A percentile compares a stretch with the other conserved stretches of the same genome.
Conservation (phyloP, 345 rosid species). For the Melastoma malabathricum region DNA sequence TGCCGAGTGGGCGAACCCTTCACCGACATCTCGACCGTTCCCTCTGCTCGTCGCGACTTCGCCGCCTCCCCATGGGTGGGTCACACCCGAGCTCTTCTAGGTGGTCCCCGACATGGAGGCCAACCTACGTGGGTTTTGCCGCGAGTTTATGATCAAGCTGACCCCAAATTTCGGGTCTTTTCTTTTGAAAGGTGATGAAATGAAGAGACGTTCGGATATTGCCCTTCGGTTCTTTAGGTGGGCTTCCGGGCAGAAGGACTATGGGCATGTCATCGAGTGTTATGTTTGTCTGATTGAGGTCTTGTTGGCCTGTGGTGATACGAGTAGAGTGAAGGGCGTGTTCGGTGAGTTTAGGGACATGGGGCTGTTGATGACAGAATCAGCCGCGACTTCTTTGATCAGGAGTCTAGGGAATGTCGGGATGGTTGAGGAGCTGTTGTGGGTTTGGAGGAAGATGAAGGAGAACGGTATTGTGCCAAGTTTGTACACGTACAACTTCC, state of each 20-base stretch:
- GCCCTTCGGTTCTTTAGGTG: constrained; percentile 54
- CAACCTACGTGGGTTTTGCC: constrained; percentile 40
- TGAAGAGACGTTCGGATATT: constrained; percentile 28
- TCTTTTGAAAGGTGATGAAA: constrained; percentile 26
- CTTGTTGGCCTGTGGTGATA: constrained; percentile 30
- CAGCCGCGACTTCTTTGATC: constrained; percentile 48
- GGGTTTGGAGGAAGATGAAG: constrained; percentile 88
- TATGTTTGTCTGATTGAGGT: constrained; percentile 54
- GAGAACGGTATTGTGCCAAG: constrained; percentile 73
- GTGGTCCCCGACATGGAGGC: constrained; percentile 65
- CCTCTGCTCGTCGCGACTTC: constrained; percentile 22
- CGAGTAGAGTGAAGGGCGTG: constrained; percentile 32
- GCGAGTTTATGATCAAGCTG: constrained; percentile 46
- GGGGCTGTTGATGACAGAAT: constrained; percentile 41
- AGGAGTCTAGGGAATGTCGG: constrained; percentile 72
- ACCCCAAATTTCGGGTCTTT: constrained; percentile 58
- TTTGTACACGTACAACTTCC: constrained; percentile 57
- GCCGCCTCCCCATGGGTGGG: constrained; percentile 66
- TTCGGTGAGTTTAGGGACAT: constrained; percentile 27
- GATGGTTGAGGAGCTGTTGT: constrained; percentile 83
- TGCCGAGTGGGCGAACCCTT: constrained; percentile 83
- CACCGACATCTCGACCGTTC: constrained; percentile 52
- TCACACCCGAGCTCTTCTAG: constrained; percentile 45
- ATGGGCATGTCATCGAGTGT: constrained; percentile 55
- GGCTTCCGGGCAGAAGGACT: constrained; percentile 69